Conservation (phyloP, 305 asterid genomes). For the Euphrasia arctica region DNA sequence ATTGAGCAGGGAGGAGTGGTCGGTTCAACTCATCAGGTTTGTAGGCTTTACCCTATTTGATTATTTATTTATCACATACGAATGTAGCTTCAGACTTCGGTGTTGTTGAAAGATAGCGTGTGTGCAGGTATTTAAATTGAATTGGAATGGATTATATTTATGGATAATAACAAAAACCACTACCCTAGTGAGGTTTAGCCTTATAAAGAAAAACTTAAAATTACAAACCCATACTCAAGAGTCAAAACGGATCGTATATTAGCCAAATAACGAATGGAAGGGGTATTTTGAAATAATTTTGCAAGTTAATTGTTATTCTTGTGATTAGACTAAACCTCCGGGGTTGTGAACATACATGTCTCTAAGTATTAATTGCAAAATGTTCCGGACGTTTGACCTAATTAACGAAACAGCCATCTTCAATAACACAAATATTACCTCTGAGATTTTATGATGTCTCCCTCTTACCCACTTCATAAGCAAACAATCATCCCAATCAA, state of each 20-base stretch:
- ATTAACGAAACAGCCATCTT: no score
- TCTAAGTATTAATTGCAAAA: no score
- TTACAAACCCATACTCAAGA: background rate
- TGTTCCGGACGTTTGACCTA: no score
- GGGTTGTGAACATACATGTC: background rate
- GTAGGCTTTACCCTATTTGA: background rate
- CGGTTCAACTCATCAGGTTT: slow-evolving; percentile 98
- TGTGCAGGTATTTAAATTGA: background rate
- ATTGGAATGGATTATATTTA: slow-evolving; percentile 1
- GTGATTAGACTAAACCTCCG: background rate
- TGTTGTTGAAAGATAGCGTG: background rate
- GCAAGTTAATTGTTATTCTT: background rate
- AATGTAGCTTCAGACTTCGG: background rate
- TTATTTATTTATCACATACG: background rate
- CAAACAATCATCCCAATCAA: no score
- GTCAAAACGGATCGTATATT: background rate
- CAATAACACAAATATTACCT: no score
- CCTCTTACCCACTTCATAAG: no score
- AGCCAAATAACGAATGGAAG: background rate
- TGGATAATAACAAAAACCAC: background rate
- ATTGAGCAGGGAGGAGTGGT: slow-evolving; percentile 94
- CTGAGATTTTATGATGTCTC: no score
- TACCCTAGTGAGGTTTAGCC: background rate
- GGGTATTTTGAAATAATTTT: background rate
- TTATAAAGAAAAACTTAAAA: background rate